Conservation (phyloP, 2,329 filamentous ascomycete species). For the Stagonosporopsis vannaccii region DNA sequence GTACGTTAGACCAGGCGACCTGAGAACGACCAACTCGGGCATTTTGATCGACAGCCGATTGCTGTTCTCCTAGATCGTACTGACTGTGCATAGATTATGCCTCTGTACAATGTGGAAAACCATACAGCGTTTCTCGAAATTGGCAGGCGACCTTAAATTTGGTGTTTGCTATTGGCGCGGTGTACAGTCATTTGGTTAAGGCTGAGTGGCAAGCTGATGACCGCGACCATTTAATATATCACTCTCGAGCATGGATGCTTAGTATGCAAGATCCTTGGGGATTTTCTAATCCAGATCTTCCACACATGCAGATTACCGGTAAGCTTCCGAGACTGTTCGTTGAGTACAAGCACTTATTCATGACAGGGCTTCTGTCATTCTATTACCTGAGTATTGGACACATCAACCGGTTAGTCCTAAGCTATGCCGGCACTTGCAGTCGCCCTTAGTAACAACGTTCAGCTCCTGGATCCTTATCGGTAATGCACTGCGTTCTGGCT, state of each 20-base stretch:
- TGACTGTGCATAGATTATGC: constrained; percentile 26
- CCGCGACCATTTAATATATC: constrained; percentile 47
- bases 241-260: constrained; percentile 46
- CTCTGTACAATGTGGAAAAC: constrained; percentile 23
- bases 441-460: not conserved
- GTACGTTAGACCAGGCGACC: constrained; percentile 9
- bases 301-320: constrained; percentile 48
- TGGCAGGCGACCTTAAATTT: constrained; percentile 52
- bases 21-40: not conserved
- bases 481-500: constrained; percentile 45
- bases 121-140: constrained; percentile 24
- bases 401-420: constrained; percentile 46
- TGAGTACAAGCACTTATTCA: not conserved
- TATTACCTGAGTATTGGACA: constrained; percentile 52
- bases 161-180: constrained; percentile 52
- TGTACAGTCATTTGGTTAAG: constrained; percentile 41
- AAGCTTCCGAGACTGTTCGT: not conserved
- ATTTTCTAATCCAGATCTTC: constrained; percentile 43
- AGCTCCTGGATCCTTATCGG: constrained; percentile 51
- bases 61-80: not conserved
- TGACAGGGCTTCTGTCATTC: constrained; percentile 42
- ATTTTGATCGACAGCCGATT: not conserved
- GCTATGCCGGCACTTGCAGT: not conserved
- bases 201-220: constrained; percentile 33
- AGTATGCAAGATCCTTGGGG: constrained; percentile 36